phyloP scores from a whole-genome alignment of 2,329 filamentous ascomycete species.

The Colletotrichum tabaci region DNA sequence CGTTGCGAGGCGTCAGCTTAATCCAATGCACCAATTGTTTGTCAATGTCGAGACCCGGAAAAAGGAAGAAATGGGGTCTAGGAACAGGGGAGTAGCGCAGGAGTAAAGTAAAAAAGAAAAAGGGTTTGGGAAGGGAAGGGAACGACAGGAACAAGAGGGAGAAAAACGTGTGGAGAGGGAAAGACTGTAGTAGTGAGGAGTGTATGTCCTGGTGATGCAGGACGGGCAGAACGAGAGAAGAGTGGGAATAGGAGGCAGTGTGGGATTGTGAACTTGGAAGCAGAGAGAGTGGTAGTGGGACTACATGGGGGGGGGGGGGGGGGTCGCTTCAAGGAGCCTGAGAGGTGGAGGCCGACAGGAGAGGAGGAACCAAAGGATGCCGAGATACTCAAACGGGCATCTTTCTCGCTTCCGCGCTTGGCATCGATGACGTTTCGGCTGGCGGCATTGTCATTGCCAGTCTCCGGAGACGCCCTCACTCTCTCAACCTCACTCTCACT shows the following conservation, averaged over 20 bases:
- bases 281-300: constrained; percentile 5
- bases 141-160: constrained; percentile 20
- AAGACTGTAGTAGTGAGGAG: constrained; percentile 14
- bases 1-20: constrained; percentile 28
- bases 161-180: constrained; percentile 24
- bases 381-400: constrained; percentile 41
- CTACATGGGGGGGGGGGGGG: constrained; percentile 7
- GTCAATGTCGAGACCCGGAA: constrained; percentile 16
- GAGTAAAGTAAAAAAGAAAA: constrained; percentile 10
- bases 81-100: constrained; percentile 21
- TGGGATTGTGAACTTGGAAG: background rate
- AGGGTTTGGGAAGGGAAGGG: constrained; percentile 10
- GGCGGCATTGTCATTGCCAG: constrained; percentile 26
- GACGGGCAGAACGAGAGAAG: background rate
- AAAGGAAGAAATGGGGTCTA: constrained; percentile 5
- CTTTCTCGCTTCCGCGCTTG: constrained; percentile 42
- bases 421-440: constrained; percentile 43
- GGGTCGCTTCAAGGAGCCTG: background rate
- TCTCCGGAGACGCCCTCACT: background rate
- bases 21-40: constrained; percentile 31
- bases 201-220: constrained; percentile 1
- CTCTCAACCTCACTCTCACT: background rate
- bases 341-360: constrained; percentile 13
- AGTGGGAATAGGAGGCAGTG: constrained; percentile 31
- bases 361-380: constrained; percentile 38